These are phyloP conservation scores for Chytriomyces confervae DNA, from an alignment of 192 early-diverging fungal genomes.

Conservation along the genomic window DNA sequence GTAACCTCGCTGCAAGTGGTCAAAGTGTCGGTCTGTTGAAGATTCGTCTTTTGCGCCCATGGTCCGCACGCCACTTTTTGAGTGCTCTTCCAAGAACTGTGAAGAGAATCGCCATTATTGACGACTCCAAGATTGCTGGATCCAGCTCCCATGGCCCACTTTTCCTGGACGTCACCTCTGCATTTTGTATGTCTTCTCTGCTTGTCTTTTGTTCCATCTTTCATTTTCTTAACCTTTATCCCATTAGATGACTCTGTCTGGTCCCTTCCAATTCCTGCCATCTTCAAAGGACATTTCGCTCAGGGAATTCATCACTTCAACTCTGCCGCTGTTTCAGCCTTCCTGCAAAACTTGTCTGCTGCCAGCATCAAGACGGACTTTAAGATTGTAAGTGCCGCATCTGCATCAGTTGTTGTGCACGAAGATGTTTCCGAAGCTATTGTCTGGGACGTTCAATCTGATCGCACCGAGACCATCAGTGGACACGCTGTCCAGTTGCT, in stretches of 20 bases:
- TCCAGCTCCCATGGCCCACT: slow-evolving; percentile 67
- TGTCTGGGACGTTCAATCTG: slow-evolving; percentile 64
- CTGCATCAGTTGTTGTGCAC: slow-evolving; percentile 14
- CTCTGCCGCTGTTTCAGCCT: slow-evolving; percentile 42
- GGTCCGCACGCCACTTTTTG: slow-evolving; percentile 77
- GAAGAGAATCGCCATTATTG: slow-evolving; percentile 78
- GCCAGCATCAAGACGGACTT: slow-evolving; percentile 42
- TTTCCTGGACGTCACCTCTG: slow-evolving; percentile 74
- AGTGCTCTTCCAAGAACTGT: slow-evolving; percentile 68
- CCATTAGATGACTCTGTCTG: slow-evolving; percentile 50
- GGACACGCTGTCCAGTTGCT: slow-evolving; percentile 40
- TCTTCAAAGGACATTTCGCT: slow-evolving; percentile 44
- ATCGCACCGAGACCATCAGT: slow-evolving; percentile 63
- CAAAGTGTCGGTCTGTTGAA: slow-evolving; percentile 72
- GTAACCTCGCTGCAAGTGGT: slow-evolving; percentile 37
- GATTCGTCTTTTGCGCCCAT: slow-evolving; percentile 83
- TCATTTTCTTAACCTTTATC: not conserved
- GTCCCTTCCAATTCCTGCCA: slow-evolving; percentile 48
- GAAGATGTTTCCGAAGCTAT: slow-evolving; percentile 51
- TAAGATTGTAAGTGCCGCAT: slow-evolving; percentile 22
- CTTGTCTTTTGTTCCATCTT: not conserved
- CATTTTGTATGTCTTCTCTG: slow-evolving; percentile 47
- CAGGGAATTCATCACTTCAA: slow-evolving; percentile 37
- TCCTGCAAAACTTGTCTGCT: slow-evolving; percentile 41
- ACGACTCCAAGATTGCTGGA: slow-evolving; percentile 57